A percentile compares a stretch with the other conserved stretches of the same genome.
phyloP scores from a whole-genome alignment of 106 monocot genomes.

The Dactylorhiza incarnata region DNA sequence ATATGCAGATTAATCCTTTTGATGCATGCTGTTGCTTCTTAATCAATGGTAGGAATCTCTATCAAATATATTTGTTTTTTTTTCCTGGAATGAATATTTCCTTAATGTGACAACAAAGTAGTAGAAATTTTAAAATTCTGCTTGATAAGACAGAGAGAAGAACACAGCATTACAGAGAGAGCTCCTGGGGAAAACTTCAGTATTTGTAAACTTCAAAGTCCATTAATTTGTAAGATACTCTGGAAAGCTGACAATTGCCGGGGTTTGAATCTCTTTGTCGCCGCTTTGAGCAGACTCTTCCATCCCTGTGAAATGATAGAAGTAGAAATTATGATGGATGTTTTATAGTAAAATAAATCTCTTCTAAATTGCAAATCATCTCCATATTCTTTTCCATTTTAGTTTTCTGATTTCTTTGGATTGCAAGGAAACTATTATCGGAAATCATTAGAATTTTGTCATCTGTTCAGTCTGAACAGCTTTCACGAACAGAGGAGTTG shows the following conservation, averaged over 20 bases:
- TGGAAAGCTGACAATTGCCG: not conserved
- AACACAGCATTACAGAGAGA: not conserved
- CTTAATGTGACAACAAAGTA: too few species aligned
- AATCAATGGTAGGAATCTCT: too few species aligned
- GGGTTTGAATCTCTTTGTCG: conserved; percentile 1
- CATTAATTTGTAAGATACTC: not conserved
- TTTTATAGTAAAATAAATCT: not conserved
- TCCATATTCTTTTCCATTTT: too few species aligned
- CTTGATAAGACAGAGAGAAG: not conserved
- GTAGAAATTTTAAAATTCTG: not conserved
- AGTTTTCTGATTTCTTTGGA: too few species aligned
- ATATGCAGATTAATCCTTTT: too few species aligned
- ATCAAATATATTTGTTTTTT: too few species aligned
- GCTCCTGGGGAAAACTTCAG: not conserved
- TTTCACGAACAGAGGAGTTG: too few species aligned
- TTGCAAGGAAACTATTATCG: too few species aligned
- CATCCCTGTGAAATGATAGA: not conserved
- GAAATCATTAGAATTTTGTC: too few species aligned
- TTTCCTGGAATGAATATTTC: too few species aligned
- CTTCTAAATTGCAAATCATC: not conserved
- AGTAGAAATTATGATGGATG: not conserved
- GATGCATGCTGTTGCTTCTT: too few species aligned
- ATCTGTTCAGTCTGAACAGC: too few species aligned
- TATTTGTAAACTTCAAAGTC: not conserved
- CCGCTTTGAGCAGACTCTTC: not conserved